These are phyloP conservation scores for Fusarium incarnatum DNA, from an alignment of 2,329 filamentous ascomycete species.

Conservation along the genomic window DNA sequence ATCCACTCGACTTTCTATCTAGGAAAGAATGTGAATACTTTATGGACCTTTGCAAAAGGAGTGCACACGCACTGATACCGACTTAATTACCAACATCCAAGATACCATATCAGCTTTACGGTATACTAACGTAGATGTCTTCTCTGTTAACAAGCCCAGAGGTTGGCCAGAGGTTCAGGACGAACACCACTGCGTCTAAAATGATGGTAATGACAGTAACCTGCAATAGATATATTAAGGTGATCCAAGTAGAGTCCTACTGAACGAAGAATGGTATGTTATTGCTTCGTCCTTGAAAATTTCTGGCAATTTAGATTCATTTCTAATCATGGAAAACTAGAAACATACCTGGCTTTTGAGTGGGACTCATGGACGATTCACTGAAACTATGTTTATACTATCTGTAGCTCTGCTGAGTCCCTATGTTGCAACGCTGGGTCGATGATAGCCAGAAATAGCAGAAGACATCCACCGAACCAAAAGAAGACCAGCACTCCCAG, in stretches of 20 bases:
- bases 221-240: background rate
- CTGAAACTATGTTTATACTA: background rate
- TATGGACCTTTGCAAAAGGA: background rate
- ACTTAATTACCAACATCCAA: background rate
- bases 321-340: background rate
- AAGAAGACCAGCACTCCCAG: no score
- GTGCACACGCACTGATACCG: rapidly evolving
- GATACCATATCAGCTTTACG: background rate
- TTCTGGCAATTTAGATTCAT: background rate
- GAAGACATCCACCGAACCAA: no score
- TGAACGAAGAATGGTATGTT: background rate
- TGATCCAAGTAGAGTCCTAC: background rate
- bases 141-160: rapidly evolving
- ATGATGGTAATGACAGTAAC: background rate
- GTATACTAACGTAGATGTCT: background rate
- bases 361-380: background rate
- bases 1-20: background rate
- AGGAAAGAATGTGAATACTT: background rate
- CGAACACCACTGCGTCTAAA: background rate
- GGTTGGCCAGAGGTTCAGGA: background rate
- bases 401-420: no score
- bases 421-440: no score
- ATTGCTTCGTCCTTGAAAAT: background rate
- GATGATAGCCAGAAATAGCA: no score
- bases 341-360: background rate